Evolutionary conservation across 2,329 filamentous ascomycete genomes (phyloP), one percentile per base, ranked within the genome.

Genomic region (Aspergillus hortae): DNA sequence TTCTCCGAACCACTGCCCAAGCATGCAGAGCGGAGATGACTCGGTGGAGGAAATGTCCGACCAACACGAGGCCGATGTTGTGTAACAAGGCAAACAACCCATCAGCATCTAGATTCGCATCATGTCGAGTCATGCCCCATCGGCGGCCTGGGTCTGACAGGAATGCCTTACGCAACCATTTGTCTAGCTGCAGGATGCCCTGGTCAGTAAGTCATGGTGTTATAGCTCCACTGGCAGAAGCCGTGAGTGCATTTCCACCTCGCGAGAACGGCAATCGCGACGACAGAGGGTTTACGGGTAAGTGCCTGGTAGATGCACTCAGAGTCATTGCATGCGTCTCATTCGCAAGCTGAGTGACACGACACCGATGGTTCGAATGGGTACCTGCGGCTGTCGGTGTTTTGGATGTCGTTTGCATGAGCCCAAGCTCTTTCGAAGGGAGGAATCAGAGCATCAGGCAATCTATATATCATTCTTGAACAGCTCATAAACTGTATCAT

Each of bases 1-100:
- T 40, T 40, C 12, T n/a, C 38, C 19, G 46, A 30, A 27, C 48
- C 45, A 49, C 49, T 53, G 36, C n/a, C 19, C 33, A 49, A 41
- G 17, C 21, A 21, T n/a, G 35, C 44, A 35, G 14, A 3, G 35
- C 15, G 35, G 12, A n/a, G 53, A 35, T 42, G 15, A 42, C 40
- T 42, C 10, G 17, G 11, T 21, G 40, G 40, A 42, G 15, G 19
- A 42, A 23, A 9, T 42, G 40, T 42, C 40, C 40, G 40, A 42
- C 40, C 40, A 42, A 42, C 40, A 42, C 40, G 40, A 42, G 40
- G 35, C 5, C 19, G 40, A 42, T 23, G 40, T 17, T 5, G 40
- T 17, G 40, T 42, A 17, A 19, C 40, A 6, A 19, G 19, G 40
- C 40, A 21, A 42, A 42, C 40, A 19, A 23, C 15, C 17, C 35